Percentiles rank a stretch among this genome's conserved stretches.
phyloP scores from a whole-genome alignment of 169 alveolate genomes.

The Plasmodium coatneyi region DNA sequence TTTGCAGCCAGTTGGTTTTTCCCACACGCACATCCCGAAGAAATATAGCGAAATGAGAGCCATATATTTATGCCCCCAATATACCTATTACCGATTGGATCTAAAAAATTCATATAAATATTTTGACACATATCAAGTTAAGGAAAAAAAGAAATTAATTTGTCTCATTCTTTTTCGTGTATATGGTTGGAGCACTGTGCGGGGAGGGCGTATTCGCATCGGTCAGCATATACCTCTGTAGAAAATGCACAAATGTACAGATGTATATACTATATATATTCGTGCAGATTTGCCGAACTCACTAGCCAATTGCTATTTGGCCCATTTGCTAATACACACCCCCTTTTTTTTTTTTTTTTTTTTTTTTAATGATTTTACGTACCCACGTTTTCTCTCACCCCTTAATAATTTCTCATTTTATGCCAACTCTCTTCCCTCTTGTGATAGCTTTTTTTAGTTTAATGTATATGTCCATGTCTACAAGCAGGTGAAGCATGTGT shows the following conservation, averaged over 20 bases:
- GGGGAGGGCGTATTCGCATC: background rate
- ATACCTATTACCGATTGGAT: background rate
- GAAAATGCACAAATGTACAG: background rate
- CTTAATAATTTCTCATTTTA: slow-evolving; percentile 23
- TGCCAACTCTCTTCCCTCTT: background rate
- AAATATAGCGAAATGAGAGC: background rate
- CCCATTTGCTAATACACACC: background rate
- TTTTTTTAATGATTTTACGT: slow-evolving; percentile 25
- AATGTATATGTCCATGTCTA: slow-evolving; percentile 23
- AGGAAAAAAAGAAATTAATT: slow-evolving; percentile 19
- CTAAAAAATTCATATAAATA: background rate
- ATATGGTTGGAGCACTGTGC: background rate
- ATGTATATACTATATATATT: background rate
- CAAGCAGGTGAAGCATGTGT: background rate
- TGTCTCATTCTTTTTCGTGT: background rate
- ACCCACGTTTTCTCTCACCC: background rate
- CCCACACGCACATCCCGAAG: background rate
- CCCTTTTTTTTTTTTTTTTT: background rate
- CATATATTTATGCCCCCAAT: background rate
- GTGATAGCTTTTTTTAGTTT: slow-evolving; percentile 41
- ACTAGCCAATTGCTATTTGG: background rate
- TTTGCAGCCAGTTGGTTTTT: background rate
- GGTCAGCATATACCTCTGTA: background rate
- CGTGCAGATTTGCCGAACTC: background rate
- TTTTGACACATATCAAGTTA: background rate